Conservation (phyloP, 768 basidiomycete species). For the Naganishia vaughanmartiniae region DNA sequence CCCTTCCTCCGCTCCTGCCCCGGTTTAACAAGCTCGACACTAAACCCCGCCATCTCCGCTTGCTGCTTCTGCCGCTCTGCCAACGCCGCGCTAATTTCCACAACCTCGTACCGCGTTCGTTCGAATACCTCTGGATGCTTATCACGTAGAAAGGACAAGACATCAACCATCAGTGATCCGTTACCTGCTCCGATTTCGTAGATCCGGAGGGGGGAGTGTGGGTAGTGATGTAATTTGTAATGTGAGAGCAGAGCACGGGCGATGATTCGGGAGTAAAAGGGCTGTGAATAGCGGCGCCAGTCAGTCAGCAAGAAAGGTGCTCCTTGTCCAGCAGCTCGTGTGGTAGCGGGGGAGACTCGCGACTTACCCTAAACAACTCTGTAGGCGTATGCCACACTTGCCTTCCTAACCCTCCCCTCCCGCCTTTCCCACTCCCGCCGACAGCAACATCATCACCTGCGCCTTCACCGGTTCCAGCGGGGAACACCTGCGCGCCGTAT, state of each 20-base stretch:
- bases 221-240: constrained; percentile 91
- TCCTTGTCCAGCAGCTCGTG: neutral
- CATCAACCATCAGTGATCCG: constrained; percentile 85
- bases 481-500: constrained; percentile 60
- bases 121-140: constrained; percentile 85
- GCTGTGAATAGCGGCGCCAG: constrained; percentile 63
- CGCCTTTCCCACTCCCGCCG: constrained; percentile 1
- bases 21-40: constrained; percentile 47
- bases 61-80: constrained; percentile 62
- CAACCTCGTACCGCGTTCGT: constrained; percentile 84
- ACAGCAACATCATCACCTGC: constrained; percentile 60
- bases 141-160: constrained; percentile 73
- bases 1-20: constrained; percentile 55
- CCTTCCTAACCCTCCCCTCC: constrained; percentile 55
- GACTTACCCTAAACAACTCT: constrained; percentile 86
- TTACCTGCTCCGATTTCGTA: constrained; percentile 99
- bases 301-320: too few relatives aligned
- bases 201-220: constrained; percentile 90
- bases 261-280: constrained; percentile 88
- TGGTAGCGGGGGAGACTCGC: too few relatives aligned
- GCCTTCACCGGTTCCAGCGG: constrained; percentile 35
- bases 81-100: constrained; percentile 84
- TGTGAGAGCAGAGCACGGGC: constrained; percentile 84
- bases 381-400: constrained; percentile 99
- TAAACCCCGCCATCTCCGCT: constrained; percentile 43